Evolutionary conservation across 2,329 filamentous ascomycete genomes (phyloP).

Genomic region (Aspergillus sp.): DNA sequence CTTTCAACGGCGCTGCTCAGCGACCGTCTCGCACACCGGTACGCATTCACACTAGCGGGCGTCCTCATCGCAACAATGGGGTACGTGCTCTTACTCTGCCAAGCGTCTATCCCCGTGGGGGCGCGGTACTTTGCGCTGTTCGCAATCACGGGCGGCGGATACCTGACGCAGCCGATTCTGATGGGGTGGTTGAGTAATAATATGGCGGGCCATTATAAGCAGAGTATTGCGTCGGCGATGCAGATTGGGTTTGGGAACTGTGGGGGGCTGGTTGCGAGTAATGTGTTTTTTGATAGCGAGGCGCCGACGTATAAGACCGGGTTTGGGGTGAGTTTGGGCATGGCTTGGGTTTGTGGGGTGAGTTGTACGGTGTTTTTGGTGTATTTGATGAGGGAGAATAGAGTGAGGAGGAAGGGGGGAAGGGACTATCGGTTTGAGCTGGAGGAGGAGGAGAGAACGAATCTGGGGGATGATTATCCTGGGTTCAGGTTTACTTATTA

Average conservation of each 20-base stretch:
- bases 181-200: conserved; percentile 44
- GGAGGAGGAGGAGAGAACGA: conserved; percentile 1
- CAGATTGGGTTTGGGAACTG: conserved; percentile 48
- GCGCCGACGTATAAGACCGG: conserved; percentile 41
- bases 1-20: conserved; percentile 18
- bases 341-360: conserved; percentile 17
- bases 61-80: conserved; percentile 14
- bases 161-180: conserved; percentile 33
- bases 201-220: conserved; percentile 41
- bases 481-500: conserved; percentile 15
- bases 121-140: conserved; percentile 27
- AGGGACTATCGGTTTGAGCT: conserved; percentile 10
- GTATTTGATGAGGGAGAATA: conserved; percentile 13
- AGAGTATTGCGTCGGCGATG: conserved; percentile 44
- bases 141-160: conserved; percentile 26
- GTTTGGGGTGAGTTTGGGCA: conserved; percentile 37
- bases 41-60: conserved; percentile 14
- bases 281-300: conserved; percentile 43
- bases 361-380: conserved; percentile 14
- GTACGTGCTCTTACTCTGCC: conserved; percentile 13
- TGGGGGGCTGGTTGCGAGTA: conserved; percentile 44
- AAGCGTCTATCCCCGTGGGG: conserved; percentile 7
- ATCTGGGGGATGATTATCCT: conserved; percentile 17
- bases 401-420: conserved; percentile 4
- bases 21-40: conserved; percentile 15